These are phyloP conservation scores for Amoebophrya sp. DNA, from an alignment of 169 alveolate species.

Conservation along the genomic window DNA sequence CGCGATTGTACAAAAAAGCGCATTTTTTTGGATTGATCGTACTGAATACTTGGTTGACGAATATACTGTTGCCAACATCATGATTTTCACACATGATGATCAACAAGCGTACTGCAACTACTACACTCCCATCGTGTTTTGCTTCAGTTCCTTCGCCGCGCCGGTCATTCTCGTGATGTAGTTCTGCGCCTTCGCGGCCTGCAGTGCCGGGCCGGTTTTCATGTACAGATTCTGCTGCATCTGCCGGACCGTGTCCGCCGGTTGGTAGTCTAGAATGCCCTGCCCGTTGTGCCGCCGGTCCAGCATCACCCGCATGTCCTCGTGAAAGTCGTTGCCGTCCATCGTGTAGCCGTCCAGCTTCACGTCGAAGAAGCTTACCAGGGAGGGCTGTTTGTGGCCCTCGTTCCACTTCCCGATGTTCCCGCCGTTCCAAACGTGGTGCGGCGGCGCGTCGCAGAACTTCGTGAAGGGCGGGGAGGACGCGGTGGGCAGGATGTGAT, in stretches of 20 bases:
- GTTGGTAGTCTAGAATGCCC: not conserved
- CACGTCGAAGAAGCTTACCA: not conserved
- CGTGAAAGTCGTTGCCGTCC: conserved; percentile 12
- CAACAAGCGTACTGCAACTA: no score
- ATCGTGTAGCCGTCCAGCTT: not conserved
- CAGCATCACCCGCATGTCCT: not conserved
- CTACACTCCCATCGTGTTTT: not conserved
- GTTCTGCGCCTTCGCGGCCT: not conserved
- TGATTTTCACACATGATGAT: no score
- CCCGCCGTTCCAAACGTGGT: not conserved
- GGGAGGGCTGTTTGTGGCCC: not conserved
- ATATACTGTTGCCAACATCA: no score
- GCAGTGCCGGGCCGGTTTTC: not conserved
- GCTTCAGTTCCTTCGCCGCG: not conserved
- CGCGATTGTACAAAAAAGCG: no score
- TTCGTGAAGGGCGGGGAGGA: not conserved
- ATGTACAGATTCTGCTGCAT: not conserved
- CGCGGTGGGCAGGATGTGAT: not conserved
- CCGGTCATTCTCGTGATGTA: not conserved
- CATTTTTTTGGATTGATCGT: no score
- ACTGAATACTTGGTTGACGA: no score
- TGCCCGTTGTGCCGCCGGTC: not conserved
- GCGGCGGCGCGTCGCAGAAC: conserved; percentile 18
- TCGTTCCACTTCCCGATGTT: not conserved
- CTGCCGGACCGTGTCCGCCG: not conserved